A percentile compares a stretch with the other conserved stretches of the same genome.
Conservation (phyloP, 2,329 filamentous ascomycete genomes). For the Trichoderma sp. region DNA sequence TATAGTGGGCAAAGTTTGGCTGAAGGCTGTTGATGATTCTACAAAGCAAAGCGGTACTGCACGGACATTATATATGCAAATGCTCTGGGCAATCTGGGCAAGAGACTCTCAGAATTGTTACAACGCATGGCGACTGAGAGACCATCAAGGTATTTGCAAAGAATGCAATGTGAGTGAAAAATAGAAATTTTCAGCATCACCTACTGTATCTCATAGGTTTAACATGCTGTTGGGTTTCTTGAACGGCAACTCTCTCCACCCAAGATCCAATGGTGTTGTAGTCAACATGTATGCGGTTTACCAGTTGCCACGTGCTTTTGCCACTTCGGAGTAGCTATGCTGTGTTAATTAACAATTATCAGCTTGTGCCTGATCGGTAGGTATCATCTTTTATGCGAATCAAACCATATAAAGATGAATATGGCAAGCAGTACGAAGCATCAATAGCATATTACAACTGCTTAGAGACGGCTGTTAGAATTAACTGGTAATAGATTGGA, state of each 20-base stretch:
- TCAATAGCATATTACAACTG: background rate
- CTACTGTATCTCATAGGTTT: background rate
- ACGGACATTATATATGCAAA: background rate
- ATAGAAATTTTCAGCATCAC: background rate
- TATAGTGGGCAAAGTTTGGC: background rate
- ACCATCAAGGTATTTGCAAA: background rate
- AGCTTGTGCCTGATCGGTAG: background rate
- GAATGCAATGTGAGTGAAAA: background rate
- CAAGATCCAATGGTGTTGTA: background rate
- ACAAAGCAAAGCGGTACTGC: background rate
- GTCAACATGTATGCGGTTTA: background rate
- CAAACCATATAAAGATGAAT: background rate
- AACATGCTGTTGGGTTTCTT: background rate
- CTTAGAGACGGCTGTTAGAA: background rate
- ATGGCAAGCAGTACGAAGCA: background rate
- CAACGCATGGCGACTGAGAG: background rate
- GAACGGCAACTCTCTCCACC: background rate
- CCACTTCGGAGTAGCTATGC: background rate
- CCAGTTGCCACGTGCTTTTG: background rate
- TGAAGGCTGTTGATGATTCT: background rate
- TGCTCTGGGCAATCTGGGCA: background rate
- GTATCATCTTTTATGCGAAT: background rate
- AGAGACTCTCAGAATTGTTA: background rate
- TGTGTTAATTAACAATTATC: background rate
- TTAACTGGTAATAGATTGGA: too few relatives aligned